Evolutionary conservation across 2,329 filamentous ascomycete species (phyloP), one percentile per base, ranked within the genome.

Genomic region (Pseudopithomyces chartarum): DNA sequence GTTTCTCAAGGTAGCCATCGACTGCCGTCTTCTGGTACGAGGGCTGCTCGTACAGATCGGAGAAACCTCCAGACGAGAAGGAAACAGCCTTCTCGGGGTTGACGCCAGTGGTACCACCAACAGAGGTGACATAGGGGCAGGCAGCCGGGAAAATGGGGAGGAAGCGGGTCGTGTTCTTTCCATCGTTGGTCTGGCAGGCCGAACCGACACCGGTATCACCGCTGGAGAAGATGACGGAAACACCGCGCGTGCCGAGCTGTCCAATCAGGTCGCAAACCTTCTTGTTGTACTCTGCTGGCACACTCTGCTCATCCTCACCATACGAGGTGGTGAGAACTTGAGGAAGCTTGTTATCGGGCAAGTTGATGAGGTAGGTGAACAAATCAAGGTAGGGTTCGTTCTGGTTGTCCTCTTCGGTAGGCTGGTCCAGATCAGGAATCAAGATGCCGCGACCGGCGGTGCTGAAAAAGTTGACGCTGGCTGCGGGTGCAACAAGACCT

Each of bases 351-450:
- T 57, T 62, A 40, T 78, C 73, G 2, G 61, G 59, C 17, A 74
- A 66, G 13, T 61, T 64, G 46, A 71, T 54, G 20, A 78, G 62
- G 49, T 72, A 74, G 19, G 69, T 74, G 47, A 76, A 77, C 61
- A 73, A 73, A 13, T 76, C 73, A n/a, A 78, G 61, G 44, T 77
- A 78, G 1, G 81, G 81, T 72, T 83, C 81, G 52, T 83, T 83
- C 50, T 70, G 64, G 59, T 81, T 79, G 54, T 76, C 66, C 12
- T 66, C 73, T 12, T 64, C 58, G 29, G 69, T 68, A 0, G 80
- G 80, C 59, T 81, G 74, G 60, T 81, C 80, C 1, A 82, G 70
- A 60, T 83, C 80, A 0, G 81, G 80, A 11, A 83, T 69, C 7
- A 82, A 72, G 3, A 67, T 61, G 12, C 78, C 80, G 36, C 78